Conservation (phyloP, 2,329 filamentous ascomycete genomes). For the Tolypocladium guangdongense region DNA sequence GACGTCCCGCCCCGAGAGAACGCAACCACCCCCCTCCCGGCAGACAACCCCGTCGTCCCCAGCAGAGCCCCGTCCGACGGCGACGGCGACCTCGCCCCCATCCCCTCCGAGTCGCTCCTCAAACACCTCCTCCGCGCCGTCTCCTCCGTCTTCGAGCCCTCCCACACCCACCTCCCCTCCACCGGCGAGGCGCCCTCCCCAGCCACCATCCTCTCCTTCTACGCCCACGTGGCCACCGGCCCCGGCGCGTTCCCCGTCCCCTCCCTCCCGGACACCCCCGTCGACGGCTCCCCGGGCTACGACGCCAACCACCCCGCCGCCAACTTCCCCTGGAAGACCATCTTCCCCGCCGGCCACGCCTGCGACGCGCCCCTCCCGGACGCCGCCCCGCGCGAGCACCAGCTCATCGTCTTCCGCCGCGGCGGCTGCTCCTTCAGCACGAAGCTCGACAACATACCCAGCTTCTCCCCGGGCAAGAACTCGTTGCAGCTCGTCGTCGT, state of each 20-base stretch:
- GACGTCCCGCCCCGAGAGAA: constrained; percentile 15
- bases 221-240: constrained; percentile 43
- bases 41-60: constrained; percentile 4
- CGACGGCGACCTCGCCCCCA: constrained; percentile 1
- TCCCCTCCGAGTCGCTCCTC: constrained; percentile 29
- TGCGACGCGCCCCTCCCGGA: constrained; percentile 50
- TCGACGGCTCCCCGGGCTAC: constrained; percentile 30
- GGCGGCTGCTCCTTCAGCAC: constrained; percentile 76
- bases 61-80: background rate
- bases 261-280: constrained; percentile 46
- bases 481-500: constrained; percentile 74
- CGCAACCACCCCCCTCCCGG: constrained; percentile 10
- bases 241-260: constrained; percentile 59
- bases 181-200: constrained; percentile 16
- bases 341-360: constrained; percentile 61
- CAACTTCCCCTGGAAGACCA: constrained; percentile 53
- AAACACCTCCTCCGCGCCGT: constrained; percentile 35
- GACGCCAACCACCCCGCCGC: constrained; percentile 22
- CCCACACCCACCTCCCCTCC: constrained; percentile 18
- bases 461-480: constrained; percentile 48
- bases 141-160: constrained; percentile 30
- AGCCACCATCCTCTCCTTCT: constrained; percentile 34
- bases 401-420: constrained; percentile 72
- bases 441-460: constrained; percentile 79
- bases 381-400: constrained; percentile 44